Conservation (phyloP, 768 basidiomycete genomes). For the Mycena pura region DNA sequence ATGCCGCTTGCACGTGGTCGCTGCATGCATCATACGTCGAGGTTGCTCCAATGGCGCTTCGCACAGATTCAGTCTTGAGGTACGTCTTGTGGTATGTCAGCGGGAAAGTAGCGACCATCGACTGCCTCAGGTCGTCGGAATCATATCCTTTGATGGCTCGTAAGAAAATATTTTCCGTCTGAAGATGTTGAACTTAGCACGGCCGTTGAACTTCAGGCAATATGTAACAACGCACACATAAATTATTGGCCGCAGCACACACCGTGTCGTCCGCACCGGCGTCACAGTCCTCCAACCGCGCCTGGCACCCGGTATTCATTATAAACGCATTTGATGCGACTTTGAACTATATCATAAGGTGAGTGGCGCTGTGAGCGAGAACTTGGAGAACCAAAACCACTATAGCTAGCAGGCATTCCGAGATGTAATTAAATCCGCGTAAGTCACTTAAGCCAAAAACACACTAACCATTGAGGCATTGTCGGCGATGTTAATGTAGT, state of each 20-base stretch:
- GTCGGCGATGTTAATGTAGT: slow-evolving; percentile 60
- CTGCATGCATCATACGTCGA: slow-evolving; percentile 42
- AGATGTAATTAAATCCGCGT: not conserved
- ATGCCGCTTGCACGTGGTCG: slow-evolving; percentile 28
- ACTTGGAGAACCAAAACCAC: slow-evolving; percentile 62
- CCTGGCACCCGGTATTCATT: slow-evolving; percentile 42
- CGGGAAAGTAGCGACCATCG: slow-evolving; percentile 47
- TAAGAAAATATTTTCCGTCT: not conserved
- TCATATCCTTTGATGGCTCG: slow-evolving; percentile 4
- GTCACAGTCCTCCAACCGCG: slow-evolving; percentile 47
- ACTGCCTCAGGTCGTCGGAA: slow-evolving; percentile 11
- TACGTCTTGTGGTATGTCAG: slow-evolving; percentile 45
- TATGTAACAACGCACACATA: slow-evolving; percentile 42
- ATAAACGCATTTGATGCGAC: slow-evolving; percentile 43
- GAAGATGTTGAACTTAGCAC: not conserved
- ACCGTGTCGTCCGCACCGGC: slow-evolving; percentile 41
- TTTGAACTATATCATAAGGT: slow-evolving; percentile 47
- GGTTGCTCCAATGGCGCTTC: slow-evolving; percentile 46
- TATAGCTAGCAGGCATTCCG: no score
- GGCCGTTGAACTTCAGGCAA: not conserved
- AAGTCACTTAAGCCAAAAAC: not conserved
- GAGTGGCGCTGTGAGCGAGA: slow-evolving; percentile 53
- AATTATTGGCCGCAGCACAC: slow-evolving; percentile 44
- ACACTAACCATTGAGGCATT: slow-evolving; percentile 63
- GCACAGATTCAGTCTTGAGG: slow-evolving; percentile 36